Evolutionary conservation across 1,139 yeast genomes (phyloP).

Genomic region (Hansenula lynferdii): DNA sequence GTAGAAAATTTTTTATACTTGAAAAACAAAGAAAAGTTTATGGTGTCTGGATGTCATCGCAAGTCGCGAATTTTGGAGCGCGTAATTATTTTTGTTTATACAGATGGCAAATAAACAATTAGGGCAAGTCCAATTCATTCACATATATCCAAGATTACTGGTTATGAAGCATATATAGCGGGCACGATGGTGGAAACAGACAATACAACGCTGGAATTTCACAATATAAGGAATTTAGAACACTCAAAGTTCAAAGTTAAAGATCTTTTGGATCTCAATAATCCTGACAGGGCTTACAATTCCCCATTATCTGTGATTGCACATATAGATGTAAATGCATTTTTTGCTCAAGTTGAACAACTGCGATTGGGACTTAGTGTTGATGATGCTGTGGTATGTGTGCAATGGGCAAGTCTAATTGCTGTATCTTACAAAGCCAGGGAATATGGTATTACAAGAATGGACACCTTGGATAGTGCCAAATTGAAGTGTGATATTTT

Average conservation of each 20-base stretch:
- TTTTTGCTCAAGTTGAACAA: conserved; percentile 93
- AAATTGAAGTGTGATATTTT: conserved; percentile 68
- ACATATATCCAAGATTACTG: too few species aligned
- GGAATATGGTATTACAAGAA: conserved; percentile 71
- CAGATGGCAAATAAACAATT: too few species aligned
- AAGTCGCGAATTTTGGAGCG: too few species aligned
- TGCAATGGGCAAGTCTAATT: conserved; percentile 86
- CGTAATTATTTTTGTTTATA: too few species aligned
- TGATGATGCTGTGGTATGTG: conserved; percentile 86
- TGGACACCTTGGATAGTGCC: conserved; percentile 70
- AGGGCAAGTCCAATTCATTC: too few species aligned
- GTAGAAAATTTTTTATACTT: too few species aligned
- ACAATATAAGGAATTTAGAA: conserved; percentile 10
- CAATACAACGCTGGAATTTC: too few species aligned
- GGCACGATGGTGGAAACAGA: too few species aligned
- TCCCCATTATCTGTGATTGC: conserved; percentile 81
- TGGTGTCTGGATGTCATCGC: conserved; percentile 2
- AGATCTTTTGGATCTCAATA: conserved; percentile 44
- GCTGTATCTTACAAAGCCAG: conserved; percentile 93
- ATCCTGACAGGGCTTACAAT: conserved; percentile 38
- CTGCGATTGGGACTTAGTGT: conserved; percentile 58
- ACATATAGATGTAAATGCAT: conserved; percentile 89
- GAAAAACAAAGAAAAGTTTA: too few species aligned
- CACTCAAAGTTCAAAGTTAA: conserved; percentile 37
- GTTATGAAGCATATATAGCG: too few species aligned